Percentiles rank a stretch among this genome's conserved stretches.
These are phyloP conservation scores for Hylodesmum podocarpum DNA, from an alignment of 306 rosid species.

Conservation along the genomic window DNA sequence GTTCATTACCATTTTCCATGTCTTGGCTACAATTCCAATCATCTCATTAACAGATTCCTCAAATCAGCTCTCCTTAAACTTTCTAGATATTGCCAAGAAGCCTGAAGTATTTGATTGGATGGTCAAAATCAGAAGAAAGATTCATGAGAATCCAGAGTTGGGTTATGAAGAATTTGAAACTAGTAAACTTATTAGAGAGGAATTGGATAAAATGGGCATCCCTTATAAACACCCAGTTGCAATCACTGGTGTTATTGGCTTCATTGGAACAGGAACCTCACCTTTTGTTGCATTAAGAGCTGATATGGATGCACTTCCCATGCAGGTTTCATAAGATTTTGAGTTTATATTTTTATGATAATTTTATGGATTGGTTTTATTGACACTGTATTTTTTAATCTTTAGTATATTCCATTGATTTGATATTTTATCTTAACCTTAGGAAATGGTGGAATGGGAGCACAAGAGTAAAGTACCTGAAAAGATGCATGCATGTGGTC, in stretches of 20 bases:
- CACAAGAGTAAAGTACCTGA: conserved; percentile 25
- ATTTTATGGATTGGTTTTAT: too few species aligned
- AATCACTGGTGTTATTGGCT: conserved; percentile 68
- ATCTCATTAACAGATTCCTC: not conserved
- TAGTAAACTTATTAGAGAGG: conserved; percentile 61
- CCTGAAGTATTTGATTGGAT: conserved; percentile 64
- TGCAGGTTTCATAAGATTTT: conserved; percentile 57
- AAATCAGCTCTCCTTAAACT: not conserved
- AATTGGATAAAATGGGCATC: conserved; percentile 62
- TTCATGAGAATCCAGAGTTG: conserved; percentile 79
- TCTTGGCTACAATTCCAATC: conserved; percentile 25
- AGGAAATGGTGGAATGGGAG: conserved; percentile 44
- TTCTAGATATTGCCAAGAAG: conserved; percentile 47
- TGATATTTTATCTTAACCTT: not conserved
- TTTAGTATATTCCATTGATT: not conserved
- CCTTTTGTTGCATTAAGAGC: conserved; percentile 88
- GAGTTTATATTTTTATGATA: too few species aligned
- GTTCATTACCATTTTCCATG: conserved; percentile 27
- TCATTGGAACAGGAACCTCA: conserved; percentile 64
- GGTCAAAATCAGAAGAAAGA: conserved; percentile 72
- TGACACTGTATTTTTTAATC: too few species aligned
- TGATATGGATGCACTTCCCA: conserved; percentile 84
- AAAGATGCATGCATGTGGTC: conserved; percentile 86
- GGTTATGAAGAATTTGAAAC: conserved; percentile 77
- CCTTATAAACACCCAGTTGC: conserved; percentile 63